phyloP scores from a whole-genome alignment of 2,329 filamentous ascomycete genomes.

The Penicillium paneum region DNA sequence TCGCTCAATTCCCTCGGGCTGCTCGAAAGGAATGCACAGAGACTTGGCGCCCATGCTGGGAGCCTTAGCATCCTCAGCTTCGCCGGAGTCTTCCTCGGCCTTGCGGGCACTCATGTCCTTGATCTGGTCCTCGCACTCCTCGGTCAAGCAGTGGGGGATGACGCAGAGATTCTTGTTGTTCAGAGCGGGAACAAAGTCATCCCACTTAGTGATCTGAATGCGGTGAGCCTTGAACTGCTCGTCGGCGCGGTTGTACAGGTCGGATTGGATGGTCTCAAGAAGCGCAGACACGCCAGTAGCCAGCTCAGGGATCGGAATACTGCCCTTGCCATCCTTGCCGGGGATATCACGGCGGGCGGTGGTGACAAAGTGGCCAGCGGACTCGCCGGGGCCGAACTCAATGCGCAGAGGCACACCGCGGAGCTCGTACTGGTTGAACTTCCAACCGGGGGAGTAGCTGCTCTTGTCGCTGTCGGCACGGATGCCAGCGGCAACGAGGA shows the following conservation, averaged over 20 bases:
- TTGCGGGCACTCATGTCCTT: slow-evolving; percentile 86
- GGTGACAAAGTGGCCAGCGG: slow-evolving; percentile 77
- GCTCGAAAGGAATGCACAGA: slow-evolving; percentile 77
- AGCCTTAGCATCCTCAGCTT: slow-evolving; percentile 68
- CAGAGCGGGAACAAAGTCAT: slow-evolving; percentile 82
- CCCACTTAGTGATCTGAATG: slow-evolving; percentile 79
- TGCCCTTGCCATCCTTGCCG: slow-evolving; percentile 66
- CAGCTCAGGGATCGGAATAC: slow-evolving; percentile 72
- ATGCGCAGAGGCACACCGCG: slow-evolving; percentile 91
- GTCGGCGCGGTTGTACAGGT: slow-evolving; percentile 76
- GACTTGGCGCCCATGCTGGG: slow-evolving; percentile 75
- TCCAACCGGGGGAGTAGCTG: slow-evolving; percentile 90
- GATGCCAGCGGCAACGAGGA: slow-evolving; percentile 69
- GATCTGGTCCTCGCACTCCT: slow-evolving; percentile 87
- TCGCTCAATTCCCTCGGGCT: slow-evolving; percentile 73
- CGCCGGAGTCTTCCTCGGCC: slow-evolving; percentile 58
- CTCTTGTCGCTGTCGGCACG: slow-evolving; percentile 79
- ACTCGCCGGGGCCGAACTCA: slow-evolving; percentile 94
- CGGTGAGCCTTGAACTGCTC: slow-evolving; percentile 75
- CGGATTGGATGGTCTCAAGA: slow-evolving; percentile 83
- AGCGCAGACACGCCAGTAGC: slow-evolving; percentile 71
- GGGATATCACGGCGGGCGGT: slow-evolving; percentile 79
- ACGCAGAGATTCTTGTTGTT: slow-evolving; percentile 90
- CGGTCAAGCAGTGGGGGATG: slow-evolving; percentile 82
- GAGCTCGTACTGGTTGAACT: slow-evolving; percentile 98